Conservation (phyloP, 1,284 basidiomycete genomes). For the Sporisorium sorghi region DNA sequence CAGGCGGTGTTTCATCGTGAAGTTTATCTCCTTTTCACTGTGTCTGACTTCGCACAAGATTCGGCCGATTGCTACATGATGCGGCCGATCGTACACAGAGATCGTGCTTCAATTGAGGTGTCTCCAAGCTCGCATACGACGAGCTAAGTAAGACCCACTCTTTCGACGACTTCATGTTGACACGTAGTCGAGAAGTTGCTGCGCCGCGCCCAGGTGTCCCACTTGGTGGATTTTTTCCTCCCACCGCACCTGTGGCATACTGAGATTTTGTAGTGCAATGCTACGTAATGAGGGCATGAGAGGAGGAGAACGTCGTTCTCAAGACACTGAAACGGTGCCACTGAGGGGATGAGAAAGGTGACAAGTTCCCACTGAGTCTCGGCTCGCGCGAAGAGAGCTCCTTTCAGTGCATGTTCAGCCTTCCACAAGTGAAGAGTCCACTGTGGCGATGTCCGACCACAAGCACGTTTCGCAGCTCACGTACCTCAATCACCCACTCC, state of each 20-base stretch:
- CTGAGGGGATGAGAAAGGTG: neutral
- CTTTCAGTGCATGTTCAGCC: neutral
- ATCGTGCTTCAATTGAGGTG: neutral
- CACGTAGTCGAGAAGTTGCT: neutral
- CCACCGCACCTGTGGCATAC: neutral
- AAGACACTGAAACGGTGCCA: neutral
- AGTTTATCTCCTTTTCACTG: neutral
- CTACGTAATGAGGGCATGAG: too few species aligned
- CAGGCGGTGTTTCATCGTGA: too few species aligned
- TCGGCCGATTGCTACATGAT: neutral
- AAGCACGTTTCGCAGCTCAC: neutral
- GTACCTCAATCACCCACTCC: too few species aligned
- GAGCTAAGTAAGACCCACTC: neutral
- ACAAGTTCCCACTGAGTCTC: neutral
- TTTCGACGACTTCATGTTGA: neutral
- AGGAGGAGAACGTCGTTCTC: neutral
- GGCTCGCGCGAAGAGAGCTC: too few species aligned
- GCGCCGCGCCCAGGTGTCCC: neutral
- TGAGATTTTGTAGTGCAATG: too few species aligned
- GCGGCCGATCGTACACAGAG: too few species aligned
- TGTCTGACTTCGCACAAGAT: neutral
- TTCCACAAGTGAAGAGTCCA: neutral
- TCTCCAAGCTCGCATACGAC: neutral
- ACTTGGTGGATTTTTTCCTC: neutral
- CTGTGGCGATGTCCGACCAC: neutral